These are phyloP conservation scores for Earliella scabrosa DNA, from an alignment of 1,284 basidiomycete genomes.

Conservation along the genomic window DNA sequence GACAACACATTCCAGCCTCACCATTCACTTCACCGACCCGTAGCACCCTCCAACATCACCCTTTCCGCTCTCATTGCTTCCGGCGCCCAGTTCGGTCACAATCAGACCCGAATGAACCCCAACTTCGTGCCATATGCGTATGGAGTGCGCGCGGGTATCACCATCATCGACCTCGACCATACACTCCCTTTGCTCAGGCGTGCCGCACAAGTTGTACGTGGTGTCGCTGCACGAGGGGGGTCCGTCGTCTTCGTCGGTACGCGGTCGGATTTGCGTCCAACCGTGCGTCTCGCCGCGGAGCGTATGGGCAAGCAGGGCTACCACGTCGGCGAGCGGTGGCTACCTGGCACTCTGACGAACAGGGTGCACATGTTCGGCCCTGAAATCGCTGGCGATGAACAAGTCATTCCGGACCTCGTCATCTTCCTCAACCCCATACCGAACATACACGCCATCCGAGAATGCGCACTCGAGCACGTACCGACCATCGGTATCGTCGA, in stretches of 20 bases:
- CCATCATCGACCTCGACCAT: conserved; percentile 95
- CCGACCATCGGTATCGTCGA: conserved; percentile 93
- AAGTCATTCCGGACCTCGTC: conserved; percentile 84
- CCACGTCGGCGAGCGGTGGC: conserved; percentile 89
- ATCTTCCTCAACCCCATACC: conserved; percentile 88
- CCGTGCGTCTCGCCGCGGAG: conserved; percentile 82
- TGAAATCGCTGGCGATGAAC: conserved; percentile 57
- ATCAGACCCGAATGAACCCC: conserved; percentile 81
- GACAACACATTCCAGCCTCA: conserved; percentile 77
- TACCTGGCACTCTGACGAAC: conserved; percentile 95
- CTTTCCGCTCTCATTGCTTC: conserved; percentile 91
- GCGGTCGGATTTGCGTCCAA: conserved; percentile 74
- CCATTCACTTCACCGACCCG: conserved; percentile 71
- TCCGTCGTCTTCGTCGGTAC: conserved; percentile 92
- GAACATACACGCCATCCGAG: conserved; percentile 84
- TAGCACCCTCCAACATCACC: conserved; percentile 67
- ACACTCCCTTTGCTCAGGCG: conserved; percentile 92
- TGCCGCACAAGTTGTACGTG: conserved; percentile 86
- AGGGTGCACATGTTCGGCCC: conserved; percentile 78
- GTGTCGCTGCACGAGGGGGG: conserved; percentile 83
- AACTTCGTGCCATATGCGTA: conserved; percentile 95
- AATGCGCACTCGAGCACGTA: conserved; percentile 83
- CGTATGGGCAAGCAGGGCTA: conserved; percentile 81
- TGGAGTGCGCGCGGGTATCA: conserved; percentile 88
- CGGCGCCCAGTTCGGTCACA: conserved; percentile 94